Conservation (phyloP, 192 early-diverging fungal genomes). For the Entomortierella chlamydospora region DNA sequence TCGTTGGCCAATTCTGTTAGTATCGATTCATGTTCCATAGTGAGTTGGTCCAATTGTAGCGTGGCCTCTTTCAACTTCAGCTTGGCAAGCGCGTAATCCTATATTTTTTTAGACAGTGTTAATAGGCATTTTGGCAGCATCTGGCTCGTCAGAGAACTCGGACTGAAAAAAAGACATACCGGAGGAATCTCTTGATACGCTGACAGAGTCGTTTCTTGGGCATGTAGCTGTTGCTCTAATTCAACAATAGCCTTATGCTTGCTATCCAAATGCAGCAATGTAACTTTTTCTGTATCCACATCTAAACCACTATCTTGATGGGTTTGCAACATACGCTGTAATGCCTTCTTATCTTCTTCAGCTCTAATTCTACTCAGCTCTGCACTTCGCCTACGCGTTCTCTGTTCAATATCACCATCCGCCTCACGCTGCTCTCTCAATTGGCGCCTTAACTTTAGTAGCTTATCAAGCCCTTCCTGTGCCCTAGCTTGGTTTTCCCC, state of each 20-base stretch:
- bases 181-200: constrained; percentile 44
- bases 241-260: constrained; percentile 3
- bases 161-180: constrained; percentile 25
- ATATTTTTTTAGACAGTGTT: too few species aligned
- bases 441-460: constrained; percentile 7
- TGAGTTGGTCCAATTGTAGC: constrained; percentile 17
- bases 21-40: constrained; percentile 24
- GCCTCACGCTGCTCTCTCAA: constrained; percentile 9
- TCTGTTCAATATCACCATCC: constrained; percentile 29
- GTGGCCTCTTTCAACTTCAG: constrained; percentile 28
- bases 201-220: constrained; percentile 8
- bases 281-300: constrained; percentile 20
- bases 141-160: too few species aligned
- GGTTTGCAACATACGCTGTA: background rate
- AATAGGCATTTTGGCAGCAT: too few species aligned
- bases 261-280: constrained; percentile 21
- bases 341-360: background rate
- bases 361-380: constrained; percentile 24
- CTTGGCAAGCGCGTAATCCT: constrained; percentile 39
- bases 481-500: background rate
- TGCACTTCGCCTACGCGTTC: constrained; percentile 22
- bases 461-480: constrained; percentile 1
- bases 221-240: constrained; percentile 3
- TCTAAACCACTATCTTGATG: constrained; percentile 16
- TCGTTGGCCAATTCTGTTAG: constrained; percentile 24